A percentile compares a stretch with the other conserved stretches of the same genome.
phyloP scores from a whole-genome alignment of 148 eudicot genomes.

The Cornus controversa region DNA sequence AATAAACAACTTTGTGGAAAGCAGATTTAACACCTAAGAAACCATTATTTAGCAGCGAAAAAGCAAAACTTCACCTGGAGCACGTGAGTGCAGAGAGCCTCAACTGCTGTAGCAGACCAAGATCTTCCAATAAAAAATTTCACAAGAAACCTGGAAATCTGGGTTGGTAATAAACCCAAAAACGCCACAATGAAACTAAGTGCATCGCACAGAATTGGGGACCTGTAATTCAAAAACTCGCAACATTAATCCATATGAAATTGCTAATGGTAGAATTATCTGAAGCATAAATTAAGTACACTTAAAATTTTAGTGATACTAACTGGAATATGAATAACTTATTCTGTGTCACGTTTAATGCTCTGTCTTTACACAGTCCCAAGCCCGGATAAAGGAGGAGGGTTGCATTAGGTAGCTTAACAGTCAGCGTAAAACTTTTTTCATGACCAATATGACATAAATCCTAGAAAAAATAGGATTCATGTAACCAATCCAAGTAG shows the following conservation, averaged over 20 bases:
- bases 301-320: no score
- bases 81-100: constrained; percentile 58
- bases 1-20: not conserved
- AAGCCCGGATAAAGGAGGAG: no score
- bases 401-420: no score
- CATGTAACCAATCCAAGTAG: no score
- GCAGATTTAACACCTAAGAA: not conserved
- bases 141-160: constrained; percentile 50
- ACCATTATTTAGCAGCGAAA: not conserved
- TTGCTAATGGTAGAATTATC: no score
- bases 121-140: constrained; percentile 59
- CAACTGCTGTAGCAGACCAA: constrained; percentile 74
- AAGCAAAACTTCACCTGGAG: constrained; percentile 46
- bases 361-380: no score
- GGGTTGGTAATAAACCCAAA: constrained; percentile 55
- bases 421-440: no score
- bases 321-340: no score
- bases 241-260: not conserved
- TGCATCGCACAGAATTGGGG: constrained; percentile 32
- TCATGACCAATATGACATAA: no score
- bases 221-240: constrained; percentile 40
- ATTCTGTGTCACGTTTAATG: no score
- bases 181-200: constrained; percentile 56
- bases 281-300: no score
- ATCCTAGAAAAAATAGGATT: no score